Percentiles rank a stretch among this genome's conserved stretches.
phyloP scores from a whole-genome alignment of 2,329 filamentous ascomycete genomes.

The Alternaria brassicicola region DNA sequence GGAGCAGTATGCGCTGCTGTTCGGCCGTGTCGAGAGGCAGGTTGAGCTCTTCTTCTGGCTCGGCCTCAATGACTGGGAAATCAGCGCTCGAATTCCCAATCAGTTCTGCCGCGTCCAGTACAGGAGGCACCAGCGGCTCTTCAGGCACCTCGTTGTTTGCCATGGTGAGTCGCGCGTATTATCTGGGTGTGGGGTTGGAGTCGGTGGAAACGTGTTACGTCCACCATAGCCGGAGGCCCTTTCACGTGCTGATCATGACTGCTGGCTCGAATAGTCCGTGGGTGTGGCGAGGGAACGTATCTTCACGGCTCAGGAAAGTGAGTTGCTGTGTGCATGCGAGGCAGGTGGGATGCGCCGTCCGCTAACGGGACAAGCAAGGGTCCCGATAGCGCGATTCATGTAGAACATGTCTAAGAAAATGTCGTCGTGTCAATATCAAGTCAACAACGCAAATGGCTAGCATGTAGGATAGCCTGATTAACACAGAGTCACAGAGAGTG shows the following conservation, averaged over 20 bases:
- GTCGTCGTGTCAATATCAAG: not conserved
- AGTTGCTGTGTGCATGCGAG: constrained; percentile 15
- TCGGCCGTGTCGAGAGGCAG: constrained; percentile 47
- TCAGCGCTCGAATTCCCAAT: constrained; percentile 38
- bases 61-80: constrained; percentile 41
- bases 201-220: constrained; percentile 21
- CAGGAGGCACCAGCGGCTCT: constrained; percentile 42
- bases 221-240: constrained; percentile 32
- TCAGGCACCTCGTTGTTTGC: constrained; percentile 31
- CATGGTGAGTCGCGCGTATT: constrained; percentile 31
- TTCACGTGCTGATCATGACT: constrained; percentile 32
- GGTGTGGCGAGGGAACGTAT: not conserved
- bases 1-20: constrained; percentile 39
- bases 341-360: constrained; percentile 16
- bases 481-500: constrained; percentile 7
- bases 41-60: constrained; percentile 40
- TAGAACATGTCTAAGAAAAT: not conserved
- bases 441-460: not conserved
- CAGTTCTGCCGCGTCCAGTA: constrained; percentile 48
- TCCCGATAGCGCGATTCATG: constrained; percentile 7
- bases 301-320: constrained; percentile 11
- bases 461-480: not conserved
- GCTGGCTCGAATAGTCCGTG: not conserved
- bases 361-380: constrained; percentile 22
- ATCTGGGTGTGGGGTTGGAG: constrained; percentile 18